phyloP scores from a whole-genome alignment of 768 basidiomycete species.

The Trametes elegans region DNA sequence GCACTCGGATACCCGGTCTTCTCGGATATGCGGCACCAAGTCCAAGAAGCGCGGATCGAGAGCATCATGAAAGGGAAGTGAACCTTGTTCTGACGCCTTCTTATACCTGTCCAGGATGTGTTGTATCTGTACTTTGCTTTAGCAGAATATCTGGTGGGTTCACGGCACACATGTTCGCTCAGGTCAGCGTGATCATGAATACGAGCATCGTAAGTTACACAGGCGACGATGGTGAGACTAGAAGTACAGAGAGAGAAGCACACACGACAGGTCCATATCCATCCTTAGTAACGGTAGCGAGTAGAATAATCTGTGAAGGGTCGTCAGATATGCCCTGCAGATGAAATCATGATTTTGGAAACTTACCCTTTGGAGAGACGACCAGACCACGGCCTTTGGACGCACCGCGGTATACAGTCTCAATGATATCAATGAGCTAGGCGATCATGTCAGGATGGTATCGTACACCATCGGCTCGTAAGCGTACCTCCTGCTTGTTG shows the following conservation, averaged over 20 bases:
- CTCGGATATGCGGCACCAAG: slow-evolving; percentile 50
- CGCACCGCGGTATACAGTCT: slow-evolving; percentile 97
- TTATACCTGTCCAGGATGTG: not conserved
- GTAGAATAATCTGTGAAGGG: slow-evolving; percentile 69
- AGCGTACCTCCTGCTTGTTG: slow-evolving; percentile 90
- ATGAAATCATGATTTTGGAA: not conserved
- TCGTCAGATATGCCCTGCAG: slow-evolving; percentile 8
- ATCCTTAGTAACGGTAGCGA: slow-evolving; percentile 64
- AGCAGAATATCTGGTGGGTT: no score
- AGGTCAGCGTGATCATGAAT: no score
- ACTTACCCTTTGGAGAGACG: slow-evolving; percentile 89
- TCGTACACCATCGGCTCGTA: not conserved
- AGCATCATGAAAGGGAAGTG: slow-evolving; percentile 77
- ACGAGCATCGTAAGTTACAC: not conserved
- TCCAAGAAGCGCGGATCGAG: slow-evolving; percentile 70
- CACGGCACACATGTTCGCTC: no score
- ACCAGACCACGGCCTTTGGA: slow-evolving; percentile 98
- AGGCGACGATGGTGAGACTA: not conserved
- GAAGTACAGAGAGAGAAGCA: slow-evolving; percentile 10
- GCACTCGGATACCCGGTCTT: slow-evolving; percentile 55
- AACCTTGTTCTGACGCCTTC: not conserved
- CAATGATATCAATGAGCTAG: slow-evolving; percentile 95
- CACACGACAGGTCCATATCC: not conserved
- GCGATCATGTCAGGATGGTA: not conserved
- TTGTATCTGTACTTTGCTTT: not conserved